Conservation (phyloP, 768 basidiomycete genomes). For the Galerina sulciceps region DNA sequence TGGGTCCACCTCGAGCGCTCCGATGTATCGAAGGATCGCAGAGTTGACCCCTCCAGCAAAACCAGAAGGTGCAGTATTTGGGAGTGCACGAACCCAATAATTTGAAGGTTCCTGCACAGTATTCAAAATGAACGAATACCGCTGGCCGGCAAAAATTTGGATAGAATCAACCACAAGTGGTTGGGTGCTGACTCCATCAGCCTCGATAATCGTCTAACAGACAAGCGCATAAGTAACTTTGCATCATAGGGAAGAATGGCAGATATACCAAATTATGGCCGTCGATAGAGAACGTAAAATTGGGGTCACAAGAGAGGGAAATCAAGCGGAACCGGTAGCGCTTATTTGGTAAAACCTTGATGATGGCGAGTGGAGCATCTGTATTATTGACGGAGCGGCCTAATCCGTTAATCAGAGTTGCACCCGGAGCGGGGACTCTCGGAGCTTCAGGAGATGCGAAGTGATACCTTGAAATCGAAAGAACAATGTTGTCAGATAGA, state of each 20-base stretch:
- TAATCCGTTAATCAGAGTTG: constrained; percentile 47
- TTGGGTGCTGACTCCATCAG: constrained; percentile 40
- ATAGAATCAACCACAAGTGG: constrained; percentile 41
- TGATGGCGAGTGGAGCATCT: constrained; percentile 35
- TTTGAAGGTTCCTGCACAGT: constrained; percentile 40
- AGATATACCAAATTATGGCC: constrained; percentile 34
- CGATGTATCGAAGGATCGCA: constrained; percentile 41
- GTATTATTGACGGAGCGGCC: constrained; percentile 42
- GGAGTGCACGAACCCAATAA: constrained; percentile 47
- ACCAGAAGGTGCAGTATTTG: constrained; percentile 24
- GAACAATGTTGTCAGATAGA: background rate
- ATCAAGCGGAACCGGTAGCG: constrained; percentile 52
- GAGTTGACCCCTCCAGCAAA: constrained; percentile 46
- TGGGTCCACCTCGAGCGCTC: constrained; percentile 43
- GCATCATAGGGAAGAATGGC: background rate
- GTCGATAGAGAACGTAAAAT: constrained; percentile 46
- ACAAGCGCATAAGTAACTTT: background rate
- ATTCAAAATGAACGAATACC: constrained; percentile 47
- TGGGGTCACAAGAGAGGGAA: constrained; percentile 38
- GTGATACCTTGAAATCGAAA: constrained; percentile 22
- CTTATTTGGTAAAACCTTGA: constrained; percentile 38
- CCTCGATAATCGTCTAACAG: constrained; percentile 39
- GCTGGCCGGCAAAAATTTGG: constrained; percentile 37
- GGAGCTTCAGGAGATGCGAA: constrained; percentile 19
- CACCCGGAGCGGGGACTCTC: constrained; percentile 25